Conservation (phyloP, 2,329 filamentous ascomycete species). For the Pseudopithomyces chartarum region DNA sequence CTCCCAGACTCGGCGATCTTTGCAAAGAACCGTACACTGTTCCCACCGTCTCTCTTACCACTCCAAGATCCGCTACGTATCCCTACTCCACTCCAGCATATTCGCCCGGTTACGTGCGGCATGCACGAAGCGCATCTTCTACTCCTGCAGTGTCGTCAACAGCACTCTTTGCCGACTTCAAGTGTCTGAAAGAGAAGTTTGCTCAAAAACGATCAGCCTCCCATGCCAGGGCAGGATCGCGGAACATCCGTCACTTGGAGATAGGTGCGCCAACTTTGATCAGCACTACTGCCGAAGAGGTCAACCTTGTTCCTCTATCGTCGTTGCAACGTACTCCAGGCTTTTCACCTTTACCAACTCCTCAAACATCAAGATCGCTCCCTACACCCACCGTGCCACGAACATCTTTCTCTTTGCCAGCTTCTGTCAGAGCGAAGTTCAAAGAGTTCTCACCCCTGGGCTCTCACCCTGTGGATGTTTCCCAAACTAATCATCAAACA, state of each 20-base stretch:
- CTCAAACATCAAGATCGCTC: slow-evolving; percentile 1
- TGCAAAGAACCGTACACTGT: slow-evolving; percentile 24
- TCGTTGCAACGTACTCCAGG: slow-evolving; percentile 37
- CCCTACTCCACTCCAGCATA: slow-evolving; percentile 27
- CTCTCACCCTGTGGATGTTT: slow-evolving; percentile 37
- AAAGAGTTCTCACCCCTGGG: slow-evolving; percentile 37
- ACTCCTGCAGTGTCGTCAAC: slow-evolving; percentile 33
- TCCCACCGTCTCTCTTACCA: slow-evolving; percentile 24
- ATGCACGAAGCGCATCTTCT: slow-evolving; percentile 37
- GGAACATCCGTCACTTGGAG: slow-evolving; percentile 31
- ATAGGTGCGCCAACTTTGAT: slow-evolving; percentile 40
- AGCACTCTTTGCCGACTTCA: slow-evolving; percentile 38
- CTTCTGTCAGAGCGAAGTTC: slow-evolving; percentile 12
- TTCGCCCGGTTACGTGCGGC: slow-evolving; percentile 28
- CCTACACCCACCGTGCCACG: neutral
- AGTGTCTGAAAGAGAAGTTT: slow-evolving; percentile 37
- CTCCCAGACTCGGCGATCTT: slow-evolving; percentile 21
- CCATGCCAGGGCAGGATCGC: slow-evolving; percentile 23
- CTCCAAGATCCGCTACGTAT: slow-evolving; percentile 37
- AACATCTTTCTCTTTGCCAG: slow-evolving; percentile 17
- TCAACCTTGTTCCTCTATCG: slow-evolving; percentile 32
- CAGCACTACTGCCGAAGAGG: slow-evolving; percentile 37
- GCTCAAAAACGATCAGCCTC: slow-evolving; percentile 33
- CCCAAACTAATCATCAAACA: slow-evolving; percentile 22
- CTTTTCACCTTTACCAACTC: slow-evolving; percentile 17